These are phyloP conservation scores for Aspergillus bridgeri DNA, from an alignment of 495 filamentous ascomycete genomes.

Conservation along the genomic window DNA sequence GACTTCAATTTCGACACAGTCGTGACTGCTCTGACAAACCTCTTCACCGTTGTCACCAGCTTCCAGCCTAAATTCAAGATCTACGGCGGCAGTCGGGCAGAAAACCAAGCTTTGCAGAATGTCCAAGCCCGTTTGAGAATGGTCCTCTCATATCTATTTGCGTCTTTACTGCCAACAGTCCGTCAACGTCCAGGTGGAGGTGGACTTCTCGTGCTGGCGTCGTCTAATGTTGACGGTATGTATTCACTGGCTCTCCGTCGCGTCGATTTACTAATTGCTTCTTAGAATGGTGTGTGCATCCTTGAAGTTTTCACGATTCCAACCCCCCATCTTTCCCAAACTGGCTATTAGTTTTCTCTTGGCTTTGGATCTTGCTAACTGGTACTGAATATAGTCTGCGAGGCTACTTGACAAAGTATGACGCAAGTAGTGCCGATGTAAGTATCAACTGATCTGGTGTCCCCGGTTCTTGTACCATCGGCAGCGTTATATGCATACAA, in stretches of 20 bases:
- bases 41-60: slow-evolving; percentile 52
- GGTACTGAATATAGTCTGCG: slow-evolving; percentile 36
- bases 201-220: slow-evolving; percentile 61
- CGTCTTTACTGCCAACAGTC: slow-evolving; percentile 60
- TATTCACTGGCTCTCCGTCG: not conserved
- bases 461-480: not conserved
- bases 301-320: not conserved
- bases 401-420: slow-evolving; percentile 74
- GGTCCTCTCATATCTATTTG: slow-evolving; percentile 76
- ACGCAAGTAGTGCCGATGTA: slow-evolving; percentile 57
- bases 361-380: not conserved
- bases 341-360: not conserved
- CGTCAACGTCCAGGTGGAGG: slow-evolving; percentile 51
- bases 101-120: slow-evolving; percentile 74
- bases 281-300: slow-evolving; percentile 31
- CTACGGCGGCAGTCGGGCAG: slow-evolving; percentile 56
- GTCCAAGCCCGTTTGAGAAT: slow-evolving; percentile 79
- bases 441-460: not conserved
- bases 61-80: slow-evolving; percentile 66
- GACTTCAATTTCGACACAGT: slow-evolving; percentile 75
- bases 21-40: slow-evolving; percentile 47
- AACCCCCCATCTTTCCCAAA: not conserved
- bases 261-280: slow-evolving; percentile 11
- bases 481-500: no score
- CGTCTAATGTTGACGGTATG: slow-evolving; percentile 52